These are phyloP conservation scores for Breynia disticha DNA, from an alignment of 441 rosid species.

Conservation along the genomic window DNA sequence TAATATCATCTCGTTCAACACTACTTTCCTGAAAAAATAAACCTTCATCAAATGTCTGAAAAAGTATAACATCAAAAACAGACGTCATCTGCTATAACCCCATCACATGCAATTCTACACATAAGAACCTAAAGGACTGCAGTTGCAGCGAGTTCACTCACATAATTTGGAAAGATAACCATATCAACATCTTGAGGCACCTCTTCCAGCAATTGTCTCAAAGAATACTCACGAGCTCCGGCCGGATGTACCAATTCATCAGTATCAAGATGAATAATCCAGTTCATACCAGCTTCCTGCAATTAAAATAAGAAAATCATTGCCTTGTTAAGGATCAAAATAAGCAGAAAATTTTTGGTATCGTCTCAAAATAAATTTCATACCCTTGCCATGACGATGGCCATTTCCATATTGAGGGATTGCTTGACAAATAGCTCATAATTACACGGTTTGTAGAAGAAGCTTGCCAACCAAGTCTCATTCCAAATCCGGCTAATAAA, in stretches of 20 bases:
- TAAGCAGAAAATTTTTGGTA: not conserved
- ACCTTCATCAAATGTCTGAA: constrained; percentile 8
- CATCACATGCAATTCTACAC: not conserved
- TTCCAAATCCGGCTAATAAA: constrained; percentile 77
- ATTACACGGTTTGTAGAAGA: constrained; percentile 89
- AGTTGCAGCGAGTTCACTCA: constrained; percentile 31
- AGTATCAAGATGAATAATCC: constrained; percentile 94
- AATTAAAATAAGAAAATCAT: constrained; percentile 4
- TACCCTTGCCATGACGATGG: constrained; percentile 88
- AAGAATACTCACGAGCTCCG: constrained; percentile 65
- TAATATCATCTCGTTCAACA: constrained; percentile 71
- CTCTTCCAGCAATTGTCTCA: constrained; percentile 58
- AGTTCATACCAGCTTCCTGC: constrained; percentile 72
- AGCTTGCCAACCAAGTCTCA: constrained; percentile 79
- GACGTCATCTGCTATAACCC: not conserved
- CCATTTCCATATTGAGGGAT: constrained; percentile 93
- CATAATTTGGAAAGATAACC: constrained; percentile 86
- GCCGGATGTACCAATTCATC: constrained; percentile 84
- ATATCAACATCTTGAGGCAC: constrained; percentile 58
- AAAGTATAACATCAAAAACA: constrained; percentile 11
- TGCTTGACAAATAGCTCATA: constrained; percentile 91
- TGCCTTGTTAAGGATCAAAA: constrained; percentile 2
- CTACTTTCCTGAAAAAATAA: constrained; percentile 66
- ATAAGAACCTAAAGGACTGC: no score
- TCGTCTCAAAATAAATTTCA: constrained; percentile 14